Conservation (phyloP, 2,329 filamentous ascomycete species). For the Aureobasidium sp. region DNA sequence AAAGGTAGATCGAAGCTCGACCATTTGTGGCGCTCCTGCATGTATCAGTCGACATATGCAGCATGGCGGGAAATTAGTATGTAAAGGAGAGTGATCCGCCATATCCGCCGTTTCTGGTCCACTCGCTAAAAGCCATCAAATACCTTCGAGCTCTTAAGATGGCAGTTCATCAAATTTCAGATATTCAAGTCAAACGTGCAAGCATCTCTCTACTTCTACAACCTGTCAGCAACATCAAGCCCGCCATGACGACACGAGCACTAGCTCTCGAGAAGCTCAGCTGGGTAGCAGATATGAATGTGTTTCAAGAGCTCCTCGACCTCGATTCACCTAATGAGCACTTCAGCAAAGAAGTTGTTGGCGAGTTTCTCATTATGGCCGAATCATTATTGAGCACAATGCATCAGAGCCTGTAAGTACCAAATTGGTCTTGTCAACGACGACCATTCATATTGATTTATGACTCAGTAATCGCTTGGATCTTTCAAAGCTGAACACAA, state of each 20-base stretch:
- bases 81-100: neutral
- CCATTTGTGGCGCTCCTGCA: slow-evolving; percentile 3
- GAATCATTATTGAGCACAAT: neutral
- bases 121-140: neutral
- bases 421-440: too few species aligned
- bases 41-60: neutral
- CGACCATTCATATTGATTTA: neutral
- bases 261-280: neutral
- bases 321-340: slow-evolving; percentile 1
- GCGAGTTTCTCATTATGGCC: neutral
- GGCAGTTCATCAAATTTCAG: neutral
- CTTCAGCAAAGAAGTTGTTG: slow-evolving; percentile 3
- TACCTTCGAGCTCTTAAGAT: neutral
- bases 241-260: neutral
- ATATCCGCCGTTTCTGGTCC: neutral
- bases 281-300: neutral
- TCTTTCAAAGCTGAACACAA: neutral
- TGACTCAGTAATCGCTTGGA: neutral
- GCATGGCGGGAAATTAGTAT: neutral
- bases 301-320: slow-evolving; percentile 12
- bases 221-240: neutral
- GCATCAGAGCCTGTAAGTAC: neutral
- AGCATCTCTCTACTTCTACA: neutral
- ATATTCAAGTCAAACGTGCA: neutral
- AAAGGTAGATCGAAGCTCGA: neutral